Conservation (phyloP, 352 stramenopile species). For the Pythium angustatum region DNA sequence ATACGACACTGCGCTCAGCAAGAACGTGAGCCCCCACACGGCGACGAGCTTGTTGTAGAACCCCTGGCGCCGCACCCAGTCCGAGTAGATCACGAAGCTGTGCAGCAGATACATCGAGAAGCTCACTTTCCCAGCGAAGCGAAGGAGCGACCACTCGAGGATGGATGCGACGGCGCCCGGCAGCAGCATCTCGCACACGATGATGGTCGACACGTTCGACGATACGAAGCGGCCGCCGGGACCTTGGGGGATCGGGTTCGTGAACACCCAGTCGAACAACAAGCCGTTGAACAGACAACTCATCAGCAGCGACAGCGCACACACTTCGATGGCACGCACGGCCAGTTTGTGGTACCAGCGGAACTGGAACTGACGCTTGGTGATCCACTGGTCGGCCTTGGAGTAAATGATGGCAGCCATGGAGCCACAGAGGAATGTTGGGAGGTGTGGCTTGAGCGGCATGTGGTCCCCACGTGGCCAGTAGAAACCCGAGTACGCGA, state of each 20-base stretch:
- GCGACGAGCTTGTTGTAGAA: conserved; percentile 42
- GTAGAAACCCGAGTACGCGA: conserved; percentile 29
- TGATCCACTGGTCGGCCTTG: conserved; percentile 33
- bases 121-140: conserved; percentile 46
- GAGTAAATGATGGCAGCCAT: conserved; percentile 42
- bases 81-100: conserved; percentile 38
- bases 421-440: conserved; percentile 46
- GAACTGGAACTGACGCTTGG: conserved; percentile 35
- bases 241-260: conserved; percentile 28
- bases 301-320: conserved; percentile 29
- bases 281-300: conserved; percentile 38
- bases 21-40: conserved; percentile 30
- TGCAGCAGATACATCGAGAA: conserved; percentile 57
- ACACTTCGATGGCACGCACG: conserved; percentile 29
- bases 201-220: conserved; percentile 30
- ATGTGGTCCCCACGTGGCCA: conserved; percentile 1
- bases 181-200: conserved; percentile 43
- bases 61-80: conserved; percentile 25
- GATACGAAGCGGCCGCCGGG: conserved; percentile 38
- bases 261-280: conserved; percentile 42
- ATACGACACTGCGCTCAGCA: conserved; percentile 41
- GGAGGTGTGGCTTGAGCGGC: conserved; percentile 25
- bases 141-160: conserved; percentile 47
- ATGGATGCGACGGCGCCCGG: conserved; percentile 35
- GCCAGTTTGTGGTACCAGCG: conserved; percentile 22